A percentile compares a stretch with the other conserved stretches of the same genome.
These are phyloP conservation scores for Fusarium pininemorale DNA, from an alignment of 2,329 filamentous ascomycete genomes.

Conservation along the genomic window DNA sequence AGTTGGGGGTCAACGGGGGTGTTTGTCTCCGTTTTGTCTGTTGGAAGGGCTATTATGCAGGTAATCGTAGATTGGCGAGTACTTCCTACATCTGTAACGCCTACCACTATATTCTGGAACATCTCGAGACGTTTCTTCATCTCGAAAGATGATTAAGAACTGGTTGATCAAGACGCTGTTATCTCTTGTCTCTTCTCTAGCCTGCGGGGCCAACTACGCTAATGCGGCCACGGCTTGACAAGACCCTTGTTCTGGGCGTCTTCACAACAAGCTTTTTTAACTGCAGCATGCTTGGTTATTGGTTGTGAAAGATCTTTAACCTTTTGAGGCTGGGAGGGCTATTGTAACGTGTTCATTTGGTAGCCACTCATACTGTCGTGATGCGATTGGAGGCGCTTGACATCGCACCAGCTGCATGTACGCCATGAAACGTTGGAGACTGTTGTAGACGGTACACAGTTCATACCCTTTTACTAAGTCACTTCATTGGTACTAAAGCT, in stretches of 20 bases:
- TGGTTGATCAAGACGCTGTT: not conserved
- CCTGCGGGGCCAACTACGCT: conserved; percentile 18
- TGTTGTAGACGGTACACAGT: no score
- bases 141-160: not conserved
- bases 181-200: not conserved
- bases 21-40: not conserved
- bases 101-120: rapidly evolving
- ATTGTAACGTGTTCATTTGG: not conserved
- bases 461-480: not conserved
- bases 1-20: not conserved
- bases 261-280: not conserved
- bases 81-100: not conserved
- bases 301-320: not conserved
- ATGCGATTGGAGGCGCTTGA: not conserved
- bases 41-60: not conserved
- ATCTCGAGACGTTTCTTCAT: rapidly evolving
- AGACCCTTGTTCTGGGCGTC: not conserved
- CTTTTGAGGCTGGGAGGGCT: no score
- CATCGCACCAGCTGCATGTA: not conserved
- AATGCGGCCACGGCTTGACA: conserved; percentile 1
- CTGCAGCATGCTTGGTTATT: not conserved
- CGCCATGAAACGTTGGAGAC: not conserved
- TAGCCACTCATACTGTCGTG: not conserved
- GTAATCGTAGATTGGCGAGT: not conserved
- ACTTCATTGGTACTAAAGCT: not conserved